phyloP scores from a whole-genome alignment of 352 stramenopile species.

The Thalassiosira hispida region DNA sequence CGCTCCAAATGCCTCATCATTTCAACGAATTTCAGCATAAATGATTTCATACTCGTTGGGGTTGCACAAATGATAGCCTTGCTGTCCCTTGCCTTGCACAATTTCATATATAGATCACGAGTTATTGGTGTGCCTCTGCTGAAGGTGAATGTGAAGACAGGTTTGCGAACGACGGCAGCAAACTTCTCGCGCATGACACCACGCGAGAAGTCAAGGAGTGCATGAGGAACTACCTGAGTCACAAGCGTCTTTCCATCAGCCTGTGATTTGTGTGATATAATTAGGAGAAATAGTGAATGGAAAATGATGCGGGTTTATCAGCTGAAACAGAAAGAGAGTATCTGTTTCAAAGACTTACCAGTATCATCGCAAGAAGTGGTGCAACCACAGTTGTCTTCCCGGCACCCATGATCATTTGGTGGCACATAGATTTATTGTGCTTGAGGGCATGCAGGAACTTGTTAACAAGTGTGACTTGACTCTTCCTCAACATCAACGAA shows the following conservation, averaged over 20 bases:
- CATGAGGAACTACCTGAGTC: slow-evolving; percentile 96
- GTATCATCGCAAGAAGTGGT: slow-evolving; percentile 96
- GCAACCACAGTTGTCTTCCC: slow-evolving; percentile 99
- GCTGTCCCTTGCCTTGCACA: slow-evolving; percentile 90
- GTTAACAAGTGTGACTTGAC: slow-evolving; percentile 99
- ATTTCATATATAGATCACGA: slow-evolving; percentile 87
- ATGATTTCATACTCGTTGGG: slow-evolving; percentile 98
- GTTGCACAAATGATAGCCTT: slow-evolving; percentile 97
- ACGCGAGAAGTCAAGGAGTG: slow-evolving; percentile 97
- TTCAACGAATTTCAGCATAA: slow-evolving; percentile 98
- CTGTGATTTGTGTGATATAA: slow-evolving; percentile 16
- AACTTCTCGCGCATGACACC: slow-evolving; percentile 97
- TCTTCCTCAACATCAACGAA: slow-evolving; percentile 95
- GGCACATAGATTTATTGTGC: slow-evolving; percentile 86
- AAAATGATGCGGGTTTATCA: neutral
- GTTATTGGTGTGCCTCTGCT: slow-evolving; percentile 92
- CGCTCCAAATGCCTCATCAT: slow-evolving; percentile 87
- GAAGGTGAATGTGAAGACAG: slow-evolving; percentile 99
- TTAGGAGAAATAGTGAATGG: neutral
- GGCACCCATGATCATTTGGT: slow-evolving; percentile 99
- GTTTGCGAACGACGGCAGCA: slow-evolving; percentile 96
- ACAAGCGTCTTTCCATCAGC: slow-evolving; percentile 94
- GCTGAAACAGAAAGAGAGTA: neutral
- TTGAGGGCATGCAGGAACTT: slow-evolving; percentile 93
- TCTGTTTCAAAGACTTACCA: slow-evolving; percentile 63